Percentiles rank a stretch among this genome's conserved stretches.
These are phyloP conservation scores for Panellus pusillus DNA, from an alignment of 768 basidiomycete species.

Conservation along the genomic window DNA sequence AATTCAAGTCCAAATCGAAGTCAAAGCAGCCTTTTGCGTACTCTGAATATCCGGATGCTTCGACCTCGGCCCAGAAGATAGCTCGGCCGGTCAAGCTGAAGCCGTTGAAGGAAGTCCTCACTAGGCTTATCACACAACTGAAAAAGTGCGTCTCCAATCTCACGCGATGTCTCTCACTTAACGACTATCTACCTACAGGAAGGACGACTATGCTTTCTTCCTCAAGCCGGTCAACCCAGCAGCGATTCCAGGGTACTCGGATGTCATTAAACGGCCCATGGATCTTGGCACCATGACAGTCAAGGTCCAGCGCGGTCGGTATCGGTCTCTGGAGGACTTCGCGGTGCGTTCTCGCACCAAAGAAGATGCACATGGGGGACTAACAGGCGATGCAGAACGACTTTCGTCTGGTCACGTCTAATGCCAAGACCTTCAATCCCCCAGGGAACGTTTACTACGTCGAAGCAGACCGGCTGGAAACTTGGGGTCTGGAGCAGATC, in stretches of 20 bases:
- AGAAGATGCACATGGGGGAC: neutral
- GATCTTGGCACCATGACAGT: constrained; percentile 84
- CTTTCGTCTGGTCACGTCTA: constrained; percentile 68
- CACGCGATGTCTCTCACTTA: neutral
- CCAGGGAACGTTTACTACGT: constrained; percentile 70
- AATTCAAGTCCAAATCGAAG: constrained; percentile 18
- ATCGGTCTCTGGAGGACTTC: constrained; percentile 80
- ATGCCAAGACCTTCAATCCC: constrained; percentile 77
- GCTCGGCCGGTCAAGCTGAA: constrained; percentile 71
- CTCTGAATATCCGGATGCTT: constrained; percentile 30
- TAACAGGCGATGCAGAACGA: constrained; percentile 47
- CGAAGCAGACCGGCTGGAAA: constrained; percentile 72
- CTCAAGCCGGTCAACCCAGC: constrained; percentile 61
- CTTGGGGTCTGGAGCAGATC: constrained; percentile 74
- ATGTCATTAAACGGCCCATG: constrained; percentile 85
- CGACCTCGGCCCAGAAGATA: constrained; percentile 29
- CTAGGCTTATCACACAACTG: constrained; percentile 65
- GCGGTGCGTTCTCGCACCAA: constrained; percentile 44
- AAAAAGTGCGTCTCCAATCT: constrained; percentile 57
- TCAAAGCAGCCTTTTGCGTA: constrained; percentile 17
- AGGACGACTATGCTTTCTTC: constrained; percentile 87
- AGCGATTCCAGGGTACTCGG: constrained; percentile 61
- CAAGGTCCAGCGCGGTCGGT: constrained; percentile 76
- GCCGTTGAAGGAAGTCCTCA: constrained; percentile 74
- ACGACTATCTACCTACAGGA: constrained; percentile 43